Evolutionary conservation across 2,329 filamentous ascomycete genomes (phyloP), one percentile per base, ranked within the genome.

Genomic region (Penicillium sp.): DNA sequence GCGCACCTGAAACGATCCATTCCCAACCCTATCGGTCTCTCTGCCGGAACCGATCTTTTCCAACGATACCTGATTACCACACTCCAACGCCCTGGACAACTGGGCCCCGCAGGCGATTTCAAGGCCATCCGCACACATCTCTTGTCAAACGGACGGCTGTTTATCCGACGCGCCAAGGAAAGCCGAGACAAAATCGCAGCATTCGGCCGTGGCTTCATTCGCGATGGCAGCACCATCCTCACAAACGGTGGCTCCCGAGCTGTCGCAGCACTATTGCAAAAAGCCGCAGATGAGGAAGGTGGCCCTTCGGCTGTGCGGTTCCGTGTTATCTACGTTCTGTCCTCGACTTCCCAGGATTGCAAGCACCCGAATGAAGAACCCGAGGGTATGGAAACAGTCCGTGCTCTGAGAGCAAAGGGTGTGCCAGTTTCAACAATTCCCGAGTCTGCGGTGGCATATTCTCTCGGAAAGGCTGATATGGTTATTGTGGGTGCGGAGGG

Each of bases 11-110:
- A 93, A 75, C 82, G 82, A 57, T 86, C 87, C 21, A 89, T 96
- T 53, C 83, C 89, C 8, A 97, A 99, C 77, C 90, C 93, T 15
- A 90, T 97, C 56, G 93, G 93, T 5, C 86, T 97, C 17, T 92
- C 90, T 49, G 94, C 96, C 55, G 94, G 94, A 68, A 96, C 93
- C 59, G 93, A 97, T 74, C 86, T 97, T 58, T 97, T 99, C 81
- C 90, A 94, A 74, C 89, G 93, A 73, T 97, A 96, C 77, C 86
- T 99, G 66, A 89, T 96, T 69, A 86, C 87, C 56, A 91, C 83
- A 21, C 75, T 88, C 66, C 83, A 87, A 72, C 76, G 82, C 60
- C 80, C 83, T 17, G 67, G 82, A 27, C 65, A 79, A 63, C 71
- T 81, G 7, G 80, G 80, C 23, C 79, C 81, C 2, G 77, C 77